These are phyloP conservation scores for Euphrasia confusa DNA, from an alignment of 257 asterid species.

Conservation along the genomic window DNA sequence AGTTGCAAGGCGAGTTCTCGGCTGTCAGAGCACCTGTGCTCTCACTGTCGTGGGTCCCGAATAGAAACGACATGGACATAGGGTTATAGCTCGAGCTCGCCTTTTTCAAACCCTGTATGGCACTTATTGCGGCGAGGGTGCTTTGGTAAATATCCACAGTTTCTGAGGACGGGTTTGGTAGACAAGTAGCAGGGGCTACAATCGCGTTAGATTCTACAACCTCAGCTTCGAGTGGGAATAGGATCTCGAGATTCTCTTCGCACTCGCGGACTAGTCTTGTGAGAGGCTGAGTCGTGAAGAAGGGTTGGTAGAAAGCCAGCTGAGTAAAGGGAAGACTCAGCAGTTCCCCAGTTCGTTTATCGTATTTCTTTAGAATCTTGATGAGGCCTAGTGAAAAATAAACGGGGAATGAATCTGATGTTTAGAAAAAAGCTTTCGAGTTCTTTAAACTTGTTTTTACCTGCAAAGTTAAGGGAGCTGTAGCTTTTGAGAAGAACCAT, in stretches of 20 bases:
- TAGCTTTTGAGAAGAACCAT: constrained; percentile 88
- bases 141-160: constrained; percentile 56
- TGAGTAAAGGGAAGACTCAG: constrained; percentile 68
- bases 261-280: constrained; percentile 70
- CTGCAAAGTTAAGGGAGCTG: constrained; percentile 93
- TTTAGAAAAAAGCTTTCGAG: background rate
- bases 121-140: constrained; percentile 66
- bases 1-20: constrained; percentile 50
- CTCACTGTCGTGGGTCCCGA: constrained; percentile 44
- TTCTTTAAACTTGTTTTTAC: constrained; percentile 27
- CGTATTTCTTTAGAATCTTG: constrained; percentile 89
- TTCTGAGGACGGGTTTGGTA: constrained; percentile 28
- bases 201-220: constrained; percentile 45
- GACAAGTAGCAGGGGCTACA: constrained; percentile 19
- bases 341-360: constrained; percentile 76
- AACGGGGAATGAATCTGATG: background rate
- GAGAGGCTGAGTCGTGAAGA: constrained; percentile 74
- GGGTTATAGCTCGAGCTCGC: constrained; percentile 73
- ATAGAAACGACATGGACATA: constrained; percentile 55
- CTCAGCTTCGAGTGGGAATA: constrained; percentile 70
- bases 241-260: constrained; percentile 72
- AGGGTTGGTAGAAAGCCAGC: constrained; percentile 78
- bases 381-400: constrained; percentile 49
- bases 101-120: constrained; percentile 60
- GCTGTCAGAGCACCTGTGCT: constrained; percentile 52